phyloP scores from a whole-genome alignment of 2,329 filamentous ascomycete species.

The Aspergillus persii region DNA sequence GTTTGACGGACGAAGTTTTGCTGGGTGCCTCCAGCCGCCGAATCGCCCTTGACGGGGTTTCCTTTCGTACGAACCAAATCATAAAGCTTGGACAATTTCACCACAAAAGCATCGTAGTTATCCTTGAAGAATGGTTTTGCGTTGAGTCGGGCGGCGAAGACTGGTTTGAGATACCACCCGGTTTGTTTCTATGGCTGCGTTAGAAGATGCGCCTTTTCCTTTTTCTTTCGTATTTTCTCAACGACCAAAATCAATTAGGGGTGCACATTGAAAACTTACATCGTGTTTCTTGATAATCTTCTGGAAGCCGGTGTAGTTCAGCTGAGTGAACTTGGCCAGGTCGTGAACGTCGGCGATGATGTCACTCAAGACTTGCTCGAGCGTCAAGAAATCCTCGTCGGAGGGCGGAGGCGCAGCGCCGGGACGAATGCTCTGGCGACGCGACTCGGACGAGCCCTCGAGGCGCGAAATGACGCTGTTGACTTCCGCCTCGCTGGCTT shows the following conservation, averaged over 20 bases:
- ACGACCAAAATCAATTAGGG: neutral
- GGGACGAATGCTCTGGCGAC: slow-evolving; percentile 29
- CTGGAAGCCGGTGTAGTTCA: slow-evolving; percentile 99
- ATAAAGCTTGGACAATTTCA: slow-evolving; percentile 92
- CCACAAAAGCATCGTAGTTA: slow-evolving; percentile 94
- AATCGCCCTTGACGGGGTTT: slow-evolving; percentile 88
- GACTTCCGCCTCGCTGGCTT: slow-evolving; percentile 84
- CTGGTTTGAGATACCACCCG: slow-evolving; percentile 85
- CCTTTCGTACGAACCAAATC: slow-evolving; percentile 91
- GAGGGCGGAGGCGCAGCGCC: slow-evolving; percentile 49
- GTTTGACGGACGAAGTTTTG: slow-evolving; percentile 96
- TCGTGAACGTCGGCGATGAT: slow-evolving; percentile 99
- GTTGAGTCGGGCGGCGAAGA: slow-evolving; percentile 92
- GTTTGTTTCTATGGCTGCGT: slow-evolving; percentile 73
- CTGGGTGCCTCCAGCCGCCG: slow-evolving; percentile 83
- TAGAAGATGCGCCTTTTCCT: neutral
- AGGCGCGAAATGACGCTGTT: slow-evolving; percentile 77
- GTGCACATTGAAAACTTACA: slow-evolving; percentile 51
- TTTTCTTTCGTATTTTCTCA: neutral
- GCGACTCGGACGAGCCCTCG: slow-evolving; percentile 52
- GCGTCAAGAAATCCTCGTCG: slow-evolving; percentile 89
- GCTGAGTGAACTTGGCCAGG: slow-evolving; percentile 93
- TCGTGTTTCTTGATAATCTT: slow-evolving; percentile 99
- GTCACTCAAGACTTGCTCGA: slow-evolving; percentile 94
- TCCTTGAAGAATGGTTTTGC: slow-evolving; percentile 98